A percentile compares a stretch with the other conserved stretches of the same genome.
phyloP scores from a whole-genome alignment of 257 asterid genomes.

The Salvia rosmarinus region DNA sequence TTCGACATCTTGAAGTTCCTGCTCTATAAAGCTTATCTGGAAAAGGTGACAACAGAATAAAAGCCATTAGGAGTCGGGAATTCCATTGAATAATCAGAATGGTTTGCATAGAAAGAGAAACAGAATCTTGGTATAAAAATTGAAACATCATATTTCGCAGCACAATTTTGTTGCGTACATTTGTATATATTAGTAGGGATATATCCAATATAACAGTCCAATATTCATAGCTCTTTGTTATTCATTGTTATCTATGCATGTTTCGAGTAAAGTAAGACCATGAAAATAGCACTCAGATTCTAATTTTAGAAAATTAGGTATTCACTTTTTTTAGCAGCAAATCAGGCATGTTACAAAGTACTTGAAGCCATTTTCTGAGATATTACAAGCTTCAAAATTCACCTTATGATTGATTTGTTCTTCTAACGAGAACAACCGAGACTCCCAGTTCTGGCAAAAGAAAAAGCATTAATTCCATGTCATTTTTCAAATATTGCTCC shows the following conservation, averaged over 20 bases:
- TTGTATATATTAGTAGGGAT: not conserved
- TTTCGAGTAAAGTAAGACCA: slow-evolving; percentile 23
- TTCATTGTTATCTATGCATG: not conserved
- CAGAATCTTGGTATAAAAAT: not conserved
- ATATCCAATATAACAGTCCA: slow-evolving; percentile 4
- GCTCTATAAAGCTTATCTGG: slow-evolving; percentile 76
- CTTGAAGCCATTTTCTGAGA: slow-evolving; percentile 23
- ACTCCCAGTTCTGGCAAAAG: slow-evolving; percentile 72
- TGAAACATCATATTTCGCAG: slow-evolving; percentile 1
- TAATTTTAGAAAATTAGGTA: too few species aligned
- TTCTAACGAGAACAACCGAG: slow-evolving; percentile 81
- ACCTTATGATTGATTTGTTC: slow-evolving; percentile 94
- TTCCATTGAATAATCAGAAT: not conserved
- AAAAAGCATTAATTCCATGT: slow-evolving; percentile 28
- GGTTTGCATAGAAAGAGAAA: not conserved
- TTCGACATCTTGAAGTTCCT: slow-evolving; percentile 58
- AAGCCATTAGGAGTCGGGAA: not conserved
- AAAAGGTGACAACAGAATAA: slow-evolving; percentile 29
- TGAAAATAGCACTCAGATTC: too few species aligned
- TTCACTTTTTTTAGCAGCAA: too few species aligned
- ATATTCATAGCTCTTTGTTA: not conserved
- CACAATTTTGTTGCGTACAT: not conserved
- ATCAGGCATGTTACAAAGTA: too few species aligned
- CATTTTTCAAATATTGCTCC: slow-evolving; percentile 17
- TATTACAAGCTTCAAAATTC: slow-evolving; percentile 21